Evolutionary conservation across 805 yeast genomes (phyloP).

Genomic region (Blastobotrys chiropterorum): DNA sequence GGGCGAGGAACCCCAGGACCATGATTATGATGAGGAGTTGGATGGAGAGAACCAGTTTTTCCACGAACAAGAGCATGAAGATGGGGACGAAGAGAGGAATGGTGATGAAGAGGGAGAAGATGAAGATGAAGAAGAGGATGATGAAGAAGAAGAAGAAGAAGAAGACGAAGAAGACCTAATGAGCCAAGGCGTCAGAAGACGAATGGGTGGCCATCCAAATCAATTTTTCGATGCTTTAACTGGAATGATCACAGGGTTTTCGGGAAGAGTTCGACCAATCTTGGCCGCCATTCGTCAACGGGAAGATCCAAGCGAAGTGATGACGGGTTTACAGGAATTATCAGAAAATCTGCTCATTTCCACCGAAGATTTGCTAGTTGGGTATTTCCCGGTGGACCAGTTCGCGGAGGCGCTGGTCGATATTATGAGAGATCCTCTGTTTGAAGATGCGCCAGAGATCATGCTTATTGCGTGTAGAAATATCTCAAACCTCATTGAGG

Average conservation of each 20-base stretch:
- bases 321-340: constrained; percentile 30
- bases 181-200: constrained; percentile 5
- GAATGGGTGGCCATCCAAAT: constrained; percentile 12
- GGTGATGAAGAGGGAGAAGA: constrained; percentile 25
- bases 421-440: constrained; percentile 51
- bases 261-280: constrained; percentile 18
- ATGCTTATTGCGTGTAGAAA: constrained; percentile 81
- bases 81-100: constrained; percentile 14
- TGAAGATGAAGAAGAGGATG: constrained; percentile 23
- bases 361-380: constrained; percentile 26
- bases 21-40: constrained; percentile 14
- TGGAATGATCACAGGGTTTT: constrained; percentile 26
- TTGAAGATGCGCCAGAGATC: constrained; percentile 66
- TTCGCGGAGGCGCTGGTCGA: constrained; percentile 50
- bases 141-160: constrained; percentile 21
- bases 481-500: constrained; percentile 72
- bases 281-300: constrained; percentile 22
- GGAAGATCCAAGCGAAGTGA: constrained; percentile 26
- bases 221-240: constrained; percentile 18
- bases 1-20: constrained; percentile 16
- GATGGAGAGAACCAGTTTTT: constrained; percentile 26
- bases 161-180: constrained; percentile 2
- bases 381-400: constrained; percentile 48
- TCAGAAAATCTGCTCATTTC: constrained; percentile 29
- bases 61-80: constrained; percentile 20